Percentiles rank a stretch among this genome's conserved stretches.
Conservation (phyloP, 228 moss, liverwort and hornwort genomes). For the Sphagnum fallax region DNA sequence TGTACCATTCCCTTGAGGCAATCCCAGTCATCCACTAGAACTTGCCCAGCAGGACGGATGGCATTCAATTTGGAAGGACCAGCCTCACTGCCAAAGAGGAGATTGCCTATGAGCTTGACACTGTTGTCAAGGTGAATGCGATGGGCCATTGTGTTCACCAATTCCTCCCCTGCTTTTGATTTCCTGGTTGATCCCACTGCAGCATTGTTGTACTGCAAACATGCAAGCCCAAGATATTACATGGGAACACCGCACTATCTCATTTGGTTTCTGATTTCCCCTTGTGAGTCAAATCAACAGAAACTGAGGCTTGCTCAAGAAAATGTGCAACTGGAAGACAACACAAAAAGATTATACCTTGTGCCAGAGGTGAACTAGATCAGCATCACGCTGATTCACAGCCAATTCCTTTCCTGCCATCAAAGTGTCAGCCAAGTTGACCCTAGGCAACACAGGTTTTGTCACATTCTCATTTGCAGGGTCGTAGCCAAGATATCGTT, state of each 20-base stretch:
- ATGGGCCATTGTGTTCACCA: conserved; percentile 21
- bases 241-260: too few species aligned
- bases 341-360: conserved; percentile 21
- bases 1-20: conserved; percentile 48
- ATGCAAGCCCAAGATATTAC: background rate
- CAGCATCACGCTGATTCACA: conserved; percentile 80
- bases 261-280: too few species aligned
- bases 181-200: conserved; percentile 31
- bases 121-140: conserved; percentile 31
- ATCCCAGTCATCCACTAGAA: conserved; percentile 48
- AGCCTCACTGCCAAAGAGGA: conserved; percentile 29
- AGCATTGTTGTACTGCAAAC: conserved; percentile 32
- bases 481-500: conserved; percentile 67
- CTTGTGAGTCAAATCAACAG: too few species aligned
- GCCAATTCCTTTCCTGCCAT: conserved; percentile 12
- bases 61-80: conserved; percentile 15
- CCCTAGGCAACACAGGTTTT: conserved; percentile 18
- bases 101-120: conserved; percentile 26
- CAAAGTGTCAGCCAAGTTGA: conserved; percentile 10
- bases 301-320: too few species aligned
- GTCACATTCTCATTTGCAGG: conserved; percentile 69
- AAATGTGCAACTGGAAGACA: too few species aligned
- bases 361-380: conserved; percentile 51
- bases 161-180: conserved; percentile 24
- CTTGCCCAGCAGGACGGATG: conserved; percentile 28